Evolutionary conservation across 495 filamentous ascomycete species (phyloP), one percentile per base, ranked within the genome.

Genomic region (Penicillium manginii): DNA sequence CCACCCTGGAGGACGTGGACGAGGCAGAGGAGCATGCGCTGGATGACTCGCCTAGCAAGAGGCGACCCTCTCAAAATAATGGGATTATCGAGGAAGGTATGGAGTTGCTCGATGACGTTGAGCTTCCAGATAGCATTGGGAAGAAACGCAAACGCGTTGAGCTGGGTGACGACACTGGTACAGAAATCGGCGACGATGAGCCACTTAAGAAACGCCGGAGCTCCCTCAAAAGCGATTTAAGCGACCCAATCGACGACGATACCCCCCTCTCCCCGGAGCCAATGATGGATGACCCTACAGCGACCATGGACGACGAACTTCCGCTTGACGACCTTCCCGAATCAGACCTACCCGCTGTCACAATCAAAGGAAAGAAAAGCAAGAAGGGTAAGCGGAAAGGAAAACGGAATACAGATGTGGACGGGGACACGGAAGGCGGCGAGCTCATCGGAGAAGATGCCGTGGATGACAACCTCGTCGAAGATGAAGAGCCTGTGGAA

Each of bases 111-210:
- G 76, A 75, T 10, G 76, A 73, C 21, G 54, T 68, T 1, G 59
- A 68, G 12, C 60, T 77, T 21, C 69, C 68, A 17, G 71, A 74
- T 31, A 65, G 61, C 19, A 32, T 68, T 33, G 66, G 73, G 31
- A 78, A 78, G 62, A 84, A 84, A 59, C 73, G 81, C 50, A 84
- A 84, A 64, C 77, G 78, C 12, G 59, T 71, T 15, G 76, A 73
- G 32, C 62, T 70, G 19, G 74, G 73, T 18, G 74, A 76, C 37
- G 78, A 80, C 12, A 67, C 66, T 43, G 70, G 68, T 12, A 75
- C 72, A 29, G 79, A 81, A 33, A 23, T 71, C 6, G 76, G 70
- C 46, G 78, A 78, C 37, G 77, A 80, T 21, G 74, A 77, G 51
- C 77, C 77, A 7, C 58, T 70, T 5, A 73, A 74, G 55, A 78